phyloP scores from a whole-genome alignment of 495 filamentous ascomycete genomes.

The Penicillium angulare region DNA sequence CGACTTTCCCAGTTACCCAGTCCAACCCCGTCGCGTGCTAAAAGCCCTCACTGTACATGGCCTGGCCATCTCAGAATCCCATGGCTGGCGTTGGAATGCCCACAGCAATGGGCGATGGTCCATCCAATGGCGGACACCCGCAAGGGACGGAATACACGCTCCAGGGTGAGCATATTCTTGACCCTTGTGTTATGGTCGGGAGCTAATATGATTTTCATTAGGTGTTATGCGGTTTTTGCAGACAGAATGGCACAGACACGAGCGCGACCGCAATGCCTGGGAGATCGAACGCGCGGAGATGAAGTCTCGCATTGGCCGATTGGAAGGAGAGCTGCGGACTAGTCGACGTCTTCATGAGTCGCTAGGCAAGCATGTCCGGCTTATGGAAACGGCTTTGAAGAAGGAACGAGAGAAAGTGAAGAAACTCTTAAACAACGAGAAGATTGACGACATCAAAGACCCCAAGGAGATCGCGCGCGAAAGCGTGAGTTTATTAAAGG shows the following conservation, averaged over 20 bases:
- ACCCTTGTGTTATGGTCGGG: background rate
- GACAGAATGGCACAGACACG: constrained; percentile 98
- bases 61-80: constrained; percentile 61
- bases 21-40: background rate
- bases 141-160: constrained; percentile 97
- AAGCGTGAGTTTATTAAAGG: constrained; percentile 39
- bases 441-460: constrained; percentile 42
- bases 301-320: constrained; percentile 94
- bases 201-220: constrained; percentile 29
- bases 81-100: constrained; percentile 63
- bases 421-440: constrained; percentile 46
- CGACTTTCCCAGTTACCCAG: background rate
- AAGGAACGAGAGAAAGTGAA: constrained; percentile 60
- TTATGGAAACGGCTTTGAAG: constrained; percentile 87
- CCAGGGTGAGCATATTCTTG: constrained; percentile 61
- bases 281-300: constrained; percentile 99
- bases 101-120: constrained; percentile 52
- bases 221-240: constrained; percentile 99
- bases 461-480: constrained; percentile 46
- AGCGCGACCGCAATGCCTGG: constrained; percentile 97
- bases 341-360: constrained; percentile 84
- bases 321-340: constrained; percentile 85
- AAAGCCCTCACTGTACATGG: constrained; percentile 40
- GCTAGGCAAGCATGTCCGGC: constrained; percentile 80
- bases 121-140: constrained; percentile 58